Conservation (phyloP, 176 grass and related monocot species). For the Puccinellia tenuiflora region DNA sequence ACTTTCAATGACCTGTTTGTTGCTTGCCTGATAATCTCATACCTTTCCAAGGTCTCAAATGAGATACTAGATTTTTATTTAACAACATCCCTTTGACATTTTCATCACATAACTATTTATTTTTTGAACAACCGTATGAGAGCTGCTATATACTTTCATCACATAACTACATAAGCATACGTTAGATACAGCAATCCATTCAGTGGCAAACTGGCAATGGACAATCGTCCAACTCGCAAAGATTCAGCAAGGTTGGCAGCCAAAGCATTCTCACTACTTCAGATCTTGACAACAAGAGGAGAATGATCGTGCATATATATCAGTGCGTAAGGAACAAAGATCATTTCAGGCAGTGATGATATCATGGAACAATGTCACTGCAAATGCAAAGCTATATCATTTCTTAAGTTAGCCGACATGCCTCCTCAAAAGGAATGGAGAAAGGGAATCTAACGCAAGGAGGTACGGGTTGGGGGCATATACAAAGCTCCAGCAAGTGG, state of each 20-base stretch:
- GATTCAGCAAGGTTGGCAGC: background rate
- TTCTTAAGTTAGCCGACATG: constrained; percentile 20
- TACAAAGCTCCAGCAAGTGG: constrained; percentile 21
- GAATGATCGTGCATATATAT: background rate
- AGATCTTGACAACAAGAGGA: background rate
- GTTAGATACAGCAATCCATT: background rate
- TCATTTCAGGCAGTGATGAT: constrained; percentile 9
- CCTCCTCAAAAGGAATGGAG: background rate
- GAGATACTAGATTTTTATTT: no score
- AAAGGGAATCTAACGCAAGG: constrained; percentile 8
- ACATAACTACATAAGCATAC: background rate
- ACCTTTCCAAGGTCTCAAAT: background rate
- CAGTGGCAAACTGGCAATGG: background rate
- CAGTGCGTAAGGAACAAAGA: background rate
- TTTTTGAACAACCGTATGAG: no score
- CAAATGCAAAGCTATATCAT: constrained; percentile 33
- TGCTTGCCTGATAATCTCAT: constrained; percentile 15
- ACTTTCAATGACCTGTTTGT: background rate
- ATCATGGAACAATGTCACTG: background rate
- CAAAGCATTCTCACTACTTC: background rate
- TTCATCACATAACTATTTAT: no score
- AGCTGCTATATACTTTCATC: no score
- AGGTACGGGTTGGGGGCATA: constrained; percentile 16
- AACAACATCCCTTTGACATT: no score
- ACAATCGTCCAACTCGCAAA: background rate